Percentiles rank a stretch among this genome's conserved stretches.
Evolutionary conservation across 352 stramenopile genomes (phyloP).

Genomic region (Pythium monospermum): DNA sequence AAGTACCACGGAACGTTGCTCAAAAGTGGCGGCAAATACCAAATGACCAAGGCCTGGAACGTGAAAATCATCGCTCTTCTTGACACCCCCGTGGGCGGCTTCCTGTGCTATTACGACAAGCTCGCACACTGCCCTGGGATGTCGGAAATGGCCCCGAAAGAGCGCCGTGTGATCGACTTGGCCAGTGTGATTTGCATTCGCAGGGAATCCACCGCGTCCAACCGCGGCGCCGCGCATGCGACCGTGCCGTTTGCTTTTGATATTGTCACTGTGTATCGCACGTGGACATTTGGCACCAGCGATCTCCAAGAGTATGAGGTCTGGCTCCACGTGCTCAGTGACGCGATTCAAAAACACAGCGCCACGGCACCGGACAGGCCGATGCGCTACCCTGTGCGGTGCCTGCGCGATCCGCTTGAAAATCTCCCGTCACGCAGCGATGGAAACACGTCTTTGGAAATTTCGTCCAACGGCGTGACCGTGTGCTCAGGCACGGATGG

Average conservation of each 20-base stretch:
- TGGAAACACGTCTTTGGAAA: constrained; percentile 42
- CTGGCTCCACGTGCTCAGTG: constrained; percentile 51
- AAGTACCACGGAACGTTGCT: constrained; percentile 53
- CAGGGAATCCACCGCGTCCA: constrained; percentile 30
- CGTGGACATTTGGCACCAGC: constrained; percentile 57
- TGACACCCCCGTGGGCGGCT: constrained; percentile 56
- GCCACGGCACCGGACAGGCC: constrained; percentile 45
- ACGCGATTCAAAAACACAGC: constrained; percentile 52
- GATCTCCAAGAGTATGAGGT: constrained; percentile 45
- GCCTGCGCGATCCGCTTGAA: constrained; percentile 27
- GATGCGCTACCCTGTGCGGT: constrained; percentile 43
- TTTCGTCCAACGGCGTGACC: constrained; percentile 54
- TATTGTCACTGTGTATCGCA: constrained; percentile 68
- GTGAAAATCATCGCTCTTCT: constrained; percentile 48
- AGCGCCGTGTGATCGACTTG: constrained; percentile 62
- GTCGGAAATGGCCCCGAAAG: constrained; percentile 35
- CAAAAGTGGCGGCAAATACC: constrained; percentile 53
- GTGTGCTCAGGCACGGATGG: constrained; percentile 39
- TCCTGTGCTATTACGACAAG: constrained; percentile 76
- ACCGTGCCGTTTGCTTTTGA: constrained; percentile 44
- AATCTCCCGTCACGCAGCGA: constrained; percentile 34
- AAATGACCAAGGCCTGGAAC: constrained; percentile 54
- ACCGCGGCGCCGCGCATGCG: too few relatives aligned
- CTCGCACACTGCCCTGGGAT: constrained; percentile 52
- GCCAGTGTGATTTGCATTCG: constrained; percentile 62